Evolutionary conservation across 768 basidiomycete genomes (phyloP).

Genomic region (Hirschioporus abietinus): DNA sequence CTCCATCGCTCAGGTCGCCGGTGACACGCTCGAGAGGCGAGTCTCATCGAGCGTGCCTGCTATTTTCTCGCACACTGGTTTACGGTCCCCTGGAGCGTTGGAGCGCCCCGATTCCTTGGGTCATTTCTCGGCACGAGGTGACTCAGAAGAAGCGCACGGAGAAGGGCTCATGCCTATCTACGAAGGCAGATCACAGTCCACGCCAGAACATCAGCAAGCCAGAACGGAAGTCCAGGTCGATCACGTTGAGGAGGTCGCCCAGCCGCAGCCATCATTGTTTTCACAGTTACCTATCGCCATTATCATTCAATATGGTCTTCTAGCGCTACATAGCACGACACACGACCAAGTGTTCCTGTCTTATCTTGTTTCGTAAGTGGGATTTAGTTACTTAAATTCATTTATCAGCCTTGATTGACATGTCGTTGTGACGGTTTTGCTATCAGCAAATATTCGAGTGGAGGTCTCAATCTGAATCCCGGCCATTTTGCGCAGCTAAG

Average conservation of each 20-base stretch:
- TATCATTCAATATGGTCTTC: conserved; percentile 85
- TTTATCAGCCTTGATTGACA: conserved; percentile 6
- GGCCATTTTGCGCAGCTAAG: conserved; percentile 90
- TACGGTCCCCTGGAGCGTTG: conserved; percentile 71
- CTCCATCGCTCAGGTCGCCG: background rate
- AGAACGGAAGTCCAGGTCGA: conserved; percentile 22
- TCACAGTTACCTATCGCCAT: conserved; percentile 77
- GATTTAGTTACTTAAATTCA: conserved; percentile 10
- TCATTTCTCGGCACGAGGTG: conserved; percentile 33
- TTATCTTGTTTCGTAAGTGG: conserved; percentile 79
- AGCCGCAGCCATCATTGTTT: conserved; percentile 52
- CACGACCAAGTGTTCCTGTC: conserved; percentile 91
- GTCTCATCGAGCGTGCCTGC: conserved; percentile 57
- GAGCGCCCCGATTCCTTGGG: conserved; percentile 63
- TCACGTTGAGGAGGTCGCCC: conserved; percentile 39
- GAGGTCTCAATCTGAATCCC: conserved; percentile 89
- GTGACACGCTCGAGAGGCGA: conserved; percentile 34
- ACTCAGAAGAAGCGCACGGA: conserved; percentile 20
- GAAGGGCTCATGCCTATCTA: conserved; percentile 48
- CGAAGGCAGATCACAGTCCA: conserved; percentile 32
- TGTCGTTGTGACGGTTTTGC: conserved; percentile 5
- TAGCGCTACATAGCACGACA: conserved; percentile 84
- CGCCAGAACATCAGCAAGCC: conserved; percentile 26
- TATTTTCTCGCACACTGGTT: conserved; percentile 82
- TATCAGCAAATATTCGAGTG: conserved; percentile 66